phyloP scores from a whole-genome alignment of 192 early-diverging fungal genomes.

The Podila minutissima region DNA sequence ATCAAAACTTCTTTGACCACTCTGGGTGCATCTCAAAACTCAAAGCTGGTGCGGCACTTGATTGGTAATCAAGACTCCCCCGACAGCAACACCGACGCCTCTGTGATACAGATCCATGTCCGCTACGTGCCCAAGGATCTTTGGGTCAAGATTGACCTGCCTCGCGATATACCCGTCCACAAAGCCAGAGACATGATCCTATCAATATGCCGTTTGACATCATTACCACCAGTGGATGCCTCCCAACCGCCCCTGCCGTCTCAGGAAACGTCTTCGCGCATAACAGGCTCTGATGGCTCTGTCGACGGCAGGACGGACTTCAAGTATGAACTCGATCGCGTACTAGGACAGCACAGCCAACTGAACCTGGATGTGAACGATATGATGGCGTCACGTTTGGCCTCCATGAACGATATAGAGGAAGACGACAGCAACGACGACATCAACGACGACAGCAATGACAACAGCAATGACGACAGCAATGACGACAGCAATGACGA shows the following conservation, averaged over 20 bases:
- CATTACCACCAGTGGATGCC: constrained; percentile 6
- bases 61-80: not conserved
- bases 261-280: not conserved
- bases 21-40: not conserved
- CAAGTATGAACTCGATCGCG: constrained; percentile 2
- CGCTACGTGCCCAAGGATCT: constrained; percentile 42
- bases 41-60: not conserved
- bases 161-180: constrained; percentile 33
- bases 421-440: constrained; percentile 7
- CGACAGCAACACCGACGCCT: not conserved
- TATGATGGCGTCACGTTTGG: not conserved
- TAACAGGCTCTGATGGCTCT: too few species aligned
- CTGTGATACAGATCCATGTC: constrained; percentile 35
- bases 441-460: not conserved
- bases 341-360: not conserved
- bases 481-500: too few species aligned
- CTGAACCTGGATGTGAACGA: not conserved
- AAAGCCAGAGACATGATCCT: constrained; percentile 31
- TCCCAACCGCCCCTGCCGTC: not conserved
- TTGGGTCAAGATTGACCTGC: constrained; percentile 40
- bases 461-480: too few species aligned
- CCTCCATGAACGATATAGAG: not conserved
- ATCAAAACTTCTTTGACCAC: constrained; percentile 3
- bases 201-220: constrained; percentile 25
- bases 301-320: not conserved